Percentiles rank a stretch among this genome's conserved stretches.
These are phyloP conservation scores for Daldinia decipiens DNA, from an alignment of 495 filamentous ascomycete species.

Conservation along the genomic window DNA sequence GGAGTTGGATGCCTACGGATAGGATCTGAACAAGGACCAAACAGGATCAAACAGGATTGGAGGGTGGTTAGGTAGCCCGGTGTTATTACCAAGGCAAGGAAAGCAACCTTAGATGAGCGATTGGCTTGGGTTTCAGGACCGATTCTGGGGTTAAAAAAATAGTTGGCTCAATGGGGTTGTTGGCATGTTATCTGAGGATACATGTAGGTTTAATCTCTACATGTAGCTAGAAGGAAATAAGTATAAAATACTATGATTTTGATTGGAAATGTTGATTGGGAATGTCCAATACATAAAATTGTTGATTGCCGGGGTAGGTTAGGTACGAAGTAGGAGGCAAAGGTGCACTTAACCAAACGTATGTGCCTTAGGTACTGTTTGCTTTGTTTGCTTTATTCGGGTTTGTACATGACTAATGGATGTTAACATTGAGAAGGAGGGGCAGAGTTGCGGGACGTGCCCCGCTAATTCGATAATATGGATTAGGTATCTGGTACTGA, in stretches of 20 bases:
- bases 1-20: constrained; percentile 27
- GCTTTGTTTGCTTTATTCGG: background rate
- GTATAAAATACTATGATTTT: background rate
- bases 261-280: too few species aligned
- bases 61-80: constrained; percentile 27
- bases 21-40: constrained; percentile 31
- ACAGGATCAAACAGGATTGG: constrained; percentile 33
- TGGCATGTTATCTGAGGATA: constrained; percentile 27
- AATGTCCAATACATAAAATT: too few species aligned
- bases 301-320: too few species aligned
- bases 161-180: constrained; percentile 18
- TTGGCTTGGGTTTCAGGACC: constrained; percentile 39
- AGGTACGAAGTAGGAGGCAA: too few species aligned
- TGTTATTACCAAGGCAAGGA: constrained; percentile 32
- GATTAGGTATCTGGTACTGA: too few species aligned
- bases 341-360: too few species aligned
- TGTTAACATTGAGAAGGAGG: background rate
- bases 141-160: constrained; percentile 19
- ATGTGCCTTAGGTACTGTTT: background rate
- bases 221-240: constrained; percentile 41
- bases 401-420: constrained; percentile 2
- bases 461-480: constrained; percentile 2
- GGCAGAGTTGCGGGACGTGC: background rate
- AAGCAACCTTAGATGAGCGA: constrained; percentile 38
- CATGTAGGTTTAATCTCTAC: constrained; percentile 26